phyloP scores from a whole-genome alignment of 352 stramenopile genomes.

The Phytophthora chlamydospora region DNA sequence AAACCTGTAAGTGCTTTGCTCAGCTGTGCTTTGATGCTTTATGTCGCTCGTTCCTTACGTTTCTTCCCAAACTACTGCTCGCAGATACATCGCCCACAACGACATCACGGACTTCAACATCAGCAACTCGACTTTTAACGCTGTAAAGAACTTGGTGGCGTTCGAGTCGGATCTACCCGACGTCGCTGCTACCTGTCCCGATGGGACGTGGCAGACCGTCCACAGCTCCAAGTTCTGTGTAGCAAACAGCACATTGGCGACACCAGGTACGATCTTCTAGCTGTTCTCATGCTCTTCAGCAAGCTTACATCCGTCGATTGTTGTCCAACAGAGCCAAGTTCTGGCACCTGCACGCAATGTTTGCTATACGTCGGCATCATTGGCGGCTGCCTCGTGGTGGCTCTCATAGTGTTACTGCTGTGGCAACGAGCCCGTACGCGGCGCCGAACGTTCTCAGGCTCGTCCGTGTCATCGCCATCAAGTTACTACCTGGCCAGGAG shows the following conservation, averaged over 20 bases:
- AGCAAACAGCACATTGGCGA: slow-evolving; percentile 8
- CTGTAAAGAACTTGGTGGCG: slow-evolving; percentile 26
- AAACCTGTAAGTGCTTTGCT: slow-evolving; percentile 29
- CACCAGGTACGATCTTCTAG: slow-evolving; percentile 6
- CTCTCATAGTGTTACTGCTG: slow-evolving; percentile 29
- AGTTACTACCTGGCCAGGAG: slow-evolving; percentile 34
- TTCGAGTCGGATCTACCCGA: slow-evolving; percentile 39
- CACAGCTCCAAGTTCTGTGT: slow-evolving; percentile 43
- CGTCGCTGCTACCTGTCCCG: slow-evolving; percentile 16
- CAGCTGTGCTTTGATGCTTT: neutral
- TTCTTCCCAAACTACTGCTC: neutral
- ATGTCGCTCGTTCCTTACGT: neutral
- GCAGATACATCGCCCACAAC: slow-evolving; percentile 40
- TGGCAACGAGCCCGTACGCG: slow-evolving; percentile 22
- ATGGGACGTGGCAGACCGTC: slow-evolving; percentile 37
- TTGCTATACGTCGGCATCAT: slow-evolving; percentile 27
- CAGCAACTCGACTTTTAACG: slow-evolving; percentile 33
- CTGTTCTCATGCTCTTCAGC: neutral
- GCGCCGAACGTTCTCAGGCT: slow-evolving; percentile 2
- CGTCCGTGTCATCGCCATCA: slow-evolving; percentile 24
- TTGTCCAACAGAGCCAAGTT: slow-evolving; percentile 6
- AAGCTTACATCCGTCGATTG: slow-evolving; percentile 5
- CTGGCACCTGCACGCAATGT: slow-evolving; percentile 8
- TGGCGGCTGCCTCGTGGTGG: slow-evolving; percentile 28
- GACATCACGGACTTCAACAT: slow-evolving; percentile 49